phyloP scores from a whole-genome alignment of 192 early-diverging fungal species.

The Coemansia biformis region DNA sequence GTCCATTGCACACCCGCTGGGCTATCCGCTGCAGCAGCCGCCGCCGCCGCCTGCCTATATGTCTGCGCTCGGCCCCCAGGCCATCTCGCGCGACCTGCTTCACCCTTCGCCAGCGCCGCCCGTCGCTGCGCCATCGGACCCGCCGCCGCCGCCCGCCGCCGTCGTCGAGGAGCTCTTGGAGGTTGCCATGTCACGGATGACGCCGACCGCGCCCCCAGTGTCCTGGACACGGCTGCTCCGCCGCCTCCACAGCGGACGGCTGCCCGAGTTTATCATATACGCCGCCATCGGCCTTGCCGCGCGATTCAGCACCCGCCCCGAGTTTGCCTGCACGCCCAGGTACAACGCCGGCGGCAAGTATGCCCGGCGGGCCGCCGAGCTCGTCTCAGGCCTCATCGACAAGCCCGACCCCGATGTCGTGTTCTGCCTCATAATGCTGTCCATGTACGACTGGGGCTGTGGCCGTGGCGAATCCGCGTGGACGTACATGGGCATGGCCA shows the following conservation, averaged over 20 bases:
- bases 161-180: conserved; percentile 48
- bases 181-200: conserved; percentile 31
- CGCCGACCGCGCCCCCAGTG: conserved; percentile 34
- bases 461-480: conserved; percentile 51
- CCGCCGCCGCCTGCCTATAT: conserved; percentile 4
- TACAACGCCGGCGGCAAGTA: conserved; percentile 48
- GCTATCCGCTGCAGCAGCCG: conserved; percentile 11
- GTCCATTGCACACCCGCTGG: conserved; percentile 32
- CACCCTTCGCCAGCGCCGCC: background rate
- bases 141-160: conserved; percentile 28
- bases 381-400: conserved; percentile 38
- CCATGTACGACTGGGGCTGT: conserved; percentile 50
- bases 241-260: conserved; percentile 37
- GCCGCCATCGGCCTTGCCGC: conserved; percentile 37
- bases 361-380: conserved; percentile 46
- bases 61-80: conserved; percentile 2
- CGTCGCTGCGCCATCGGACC: background rate
- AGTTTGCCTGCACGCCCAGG: conserved; percentile 41
- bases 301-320: conserved; percentile 42
- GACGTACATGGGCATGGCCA: conserved; percentile 50
- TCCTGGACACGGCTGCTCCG: conserved; percentile 26
- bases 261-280: conserved; percentile 44
- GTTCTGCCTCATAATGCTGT: conserved; percentile 40
- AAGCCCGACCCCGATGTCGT: conserved; percentile 47
- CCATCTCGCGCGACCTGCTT: conserved; percentile 9